Evolutionary conservation across 2,329 filamentous ascomycete species (phyloP), one percentile per base, ranked within the genome.

Genomic region (Aspergillus neotritici): DNA sequence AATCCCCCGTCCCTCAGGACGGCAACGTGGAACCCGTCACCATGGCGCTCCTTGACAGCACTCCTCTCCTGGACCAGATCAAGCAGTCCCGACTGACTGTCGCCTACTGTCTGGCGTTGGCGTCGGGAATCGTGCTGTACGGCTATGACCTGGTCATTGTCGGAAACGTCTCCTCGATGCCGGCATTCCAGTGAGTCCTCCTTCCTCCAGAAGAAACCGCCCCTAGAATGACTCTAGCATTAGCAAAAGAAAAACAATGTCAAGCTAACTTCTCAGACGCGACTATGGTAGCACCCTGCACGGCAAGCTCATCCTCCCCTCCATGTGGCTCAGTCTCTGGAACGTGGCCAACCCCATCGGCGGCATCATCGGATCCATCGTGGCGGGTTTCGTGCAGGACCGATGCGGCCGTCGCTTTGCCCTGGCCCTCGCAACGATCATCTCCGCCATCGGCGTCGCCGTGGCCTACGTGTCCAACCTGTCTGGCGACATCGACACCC

Each of bases 241-340:
- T 9, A 8, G 21, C 7, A 8, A 25, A 25, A 8, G 5, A 5
- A 8, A 8, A 25, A 8, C 2, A 9, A 9, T 9, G 2, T 25
- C 7, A 8, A 25, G 5, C 21, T 25, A 45, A 29, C n/a, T 11
- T 11, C 12, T 4, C 13, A 40, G 62, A 33, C 48, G 38, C 15
- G 46, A 68, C 37, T 71, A 65, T 41, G 67, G 52, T 11, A 50
- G 67, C 34, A 50, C 55, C 14, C 47, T 51, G 2, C 56, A 61
- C 31, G 44, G 62, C 10, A 53, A 50, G n/a, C 41, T 61, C 32
- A 71, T 66, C 31, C 62, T 70, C 14, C 70, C 71, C 0, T 68
- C 68, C 1, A 54, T 65, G 14, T 74, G 71, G 71, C 58, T 74
- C 6, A 65, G 68, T 1, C 57, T 74, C 11, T 74, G 71, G 71